A percentile compares a stretch with the other conserved stretches of the same genome.
phyloP scores from a whole-genome alignment of 306 rosid genomes.

The Cucurbita moschata region DNA sequence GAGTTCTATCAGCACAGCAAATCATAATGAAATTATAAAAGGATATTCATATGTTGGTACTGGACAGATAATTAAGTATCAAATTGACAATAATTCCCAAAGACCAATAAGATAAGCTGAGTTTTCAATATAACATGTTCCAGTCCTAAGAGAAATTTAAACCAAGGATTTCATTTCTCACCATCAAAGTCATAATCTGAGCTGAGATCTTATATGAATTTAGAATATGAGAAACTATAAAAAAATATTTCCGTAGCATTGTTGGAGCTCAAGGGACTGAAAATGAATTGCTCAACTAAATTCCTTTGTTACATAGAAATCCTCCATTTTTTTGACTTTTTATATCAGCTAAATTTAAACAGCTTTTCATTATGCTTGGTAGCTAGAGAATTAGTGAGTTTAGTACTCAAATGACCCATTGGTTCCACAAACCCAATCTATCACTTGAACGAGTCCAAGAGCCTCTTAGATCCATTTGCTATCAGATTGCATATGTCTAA shows the following conservation, averaged over 20 bases:
- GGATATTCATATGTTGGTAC: not conserved
- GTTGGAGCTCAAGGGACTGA: not conserved
- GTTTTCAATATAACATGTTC: not conserved
- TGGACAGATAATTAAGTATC: not conserved
- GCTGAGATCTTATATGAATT: not conserved
- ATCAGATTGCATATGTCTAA: not conserved
- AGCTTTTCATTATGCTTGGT: not conserved
- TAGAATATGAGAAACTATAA: not conserved
- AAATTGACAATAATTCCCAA: not conserved
- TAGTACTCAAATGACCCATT: not conserved
- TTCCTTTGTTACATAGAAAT: not conserved
- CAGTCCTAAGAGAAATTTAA: not conserved
- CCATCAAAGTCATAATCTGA: not conserved
- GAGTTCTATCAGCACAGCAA: conserved; percentile 29
- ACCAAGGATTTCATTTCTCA: not conserved
- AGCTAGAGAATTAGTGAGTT: not conserved
- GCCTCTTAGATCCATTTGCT: not conserved
- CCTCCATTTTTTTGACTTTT: not conserved
- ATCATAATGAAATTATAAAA: not conserved
- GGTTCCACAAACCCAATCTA: not conserved
- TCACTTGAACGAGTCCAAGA: not conserved
- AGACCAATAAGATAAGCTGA: not conserved
- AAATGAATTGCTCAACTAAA: not conserved
- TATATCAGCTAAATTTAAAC: not conserved
- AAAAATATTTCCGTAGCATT: not conserved